Conservation (phyloP, 352 stramenopile genomes). For the Globisporangium orthogonon region DNA sequence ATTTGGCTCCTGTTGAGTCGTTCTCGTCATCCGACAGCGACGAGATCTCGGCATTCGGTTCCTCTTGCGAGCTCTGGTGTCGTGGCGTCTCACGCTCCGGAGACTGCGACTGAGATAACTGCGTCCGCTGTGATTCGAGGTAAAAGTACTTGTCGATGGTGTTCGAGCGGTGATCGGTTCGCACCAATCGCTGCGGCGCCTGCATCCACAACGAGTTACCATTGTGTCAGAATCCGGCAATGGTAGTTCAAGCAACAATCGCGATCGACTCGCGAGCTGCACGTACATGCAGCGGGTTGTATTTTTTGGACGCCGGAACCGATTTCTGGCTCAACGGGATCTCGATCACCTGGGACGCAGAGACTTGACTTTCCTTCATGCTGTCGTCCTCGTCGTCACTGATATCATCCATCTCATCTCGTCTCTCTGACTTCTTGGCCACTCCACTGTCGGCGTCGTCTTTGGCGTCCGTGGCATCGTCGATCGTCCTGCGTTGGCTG, state of each 20-base stretch:
- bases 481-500: constrained; percentile 9
- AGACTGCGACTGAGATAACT: constrained; percentile 22
- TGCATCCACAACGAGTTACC: constrained; percentile 13
- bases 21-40: constrained; percentile 5
- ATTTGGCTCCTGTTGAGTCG: neutral
- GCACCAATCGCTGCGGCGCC: constrained; percentile 75
- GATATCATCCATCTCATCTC: constrained; percentile 20
- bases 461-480: constrained; percentile 5
- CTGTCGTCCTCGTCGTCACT: constrained; percentile 7
- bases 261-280: neutral
- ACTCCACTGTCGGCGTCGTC: constrained; percentile 33
- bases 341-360: constrained; percentile 34
- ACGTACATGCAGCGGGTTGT: constrained; percentile 53
- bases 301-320: constrained; percentile 57
- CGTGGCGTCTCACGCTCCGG: constrained; percentile 15
- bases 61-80: constrained; percentile 1
- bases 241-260: neutral
- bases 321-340: constrained; percentile 52
- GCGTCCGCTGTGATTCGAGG: constrained; percentile 66
- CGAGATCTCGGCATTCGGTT: constrained; percentile 3
- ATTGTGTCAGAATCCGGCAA: neutral
- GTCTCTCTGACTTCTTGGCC: constrained; percentile 13
- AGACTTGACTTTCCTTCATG: constrained; percentile 5
- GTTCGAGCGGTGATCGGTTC: constrained; percentile 77
- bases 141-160: constrained; percentile 87